phyloP scores from a whole-genome alignment of 2,329 filamentous ascomycete genomes.

The Aspergillus neotritici region DNA sequence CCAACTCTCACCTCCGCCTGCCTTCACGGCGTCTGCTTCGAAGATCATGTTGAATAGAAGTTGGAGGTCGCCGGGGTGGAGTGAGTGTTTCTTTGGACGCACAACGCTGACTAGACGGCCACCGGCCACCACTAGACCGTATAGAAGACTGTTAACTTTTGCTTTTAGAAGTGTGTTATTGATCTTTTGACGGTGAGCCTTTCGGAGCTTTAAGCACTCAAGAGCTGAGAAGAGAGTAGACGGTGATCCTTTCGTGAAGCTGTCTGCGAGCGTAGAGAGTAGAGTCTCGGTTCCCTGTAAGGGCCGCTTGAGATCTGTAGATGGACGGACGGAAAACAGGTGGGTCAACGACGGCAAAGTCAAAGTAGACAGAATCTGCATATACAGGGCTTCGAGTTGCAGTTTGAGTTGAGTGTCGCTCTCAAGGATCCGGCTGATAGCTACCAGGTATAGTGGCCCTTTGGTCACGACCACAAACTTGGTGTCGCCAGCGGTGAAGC shows the following conservation, averaged over 20 bases:
- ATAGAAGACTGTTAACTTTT: slow-evolving; percentile 72
- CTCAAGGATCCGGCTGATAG: slow-evolving; percentile 86
- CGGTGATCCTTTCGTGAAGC: slow-evolving; percentile 86
- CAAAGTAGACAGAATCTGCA: slow-evolving; percentile 94
- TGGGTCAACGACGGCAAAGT: slow-evolving; percentile 80
- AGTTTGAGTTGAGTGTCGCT: slow-evolving; percentile 80
- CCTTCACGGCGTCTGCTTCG: slow-evolving; percentile 84
- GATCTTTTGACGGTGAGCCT: slow-evolving; percentile 77
- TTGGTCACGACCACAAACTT: slow-evolving; percentile 81
- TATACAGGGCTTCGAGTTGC: slow-evolving; percentile 91
- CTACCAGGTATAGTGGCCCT: slow-evolving; percentile 85
- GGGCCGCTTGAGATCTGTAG: slow-evolving; percentile 85
- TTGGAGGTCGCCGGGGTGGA: slow-evolving; percentile 92
- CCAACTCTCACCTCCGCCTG: slow-evolving; percentile 94
- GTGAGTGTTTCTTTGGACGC: slow-evolving; percentile 84
- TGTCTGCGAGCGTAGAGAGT: slow-evolving; percentile 86
- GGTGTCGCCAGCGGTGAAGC: slow-evolving; percentile 80
- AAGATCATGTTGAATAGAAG: slow-evolving; percentile 99
- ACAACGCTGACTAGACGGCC: slow-evolving; percentile 92
- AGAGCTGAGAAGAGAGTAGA: slow-evolving; percentile 82
- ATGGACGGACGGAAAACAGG: slow-evolving; percentile 84
- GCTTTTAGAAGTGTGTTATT: slow-evolving; percentile 81
- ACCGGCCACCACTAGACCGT: slow-evolving; percentile 87
- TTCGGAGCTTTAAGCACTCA: slow-evolving; percentile 88
- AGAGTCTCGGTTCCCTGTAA: slow-evolving; percentile 87